These are phyloP conservation scores for Phyllostachys edulis DNA, from an alignment of 176 grass and related monocot genomes.

Conservation along the genomic window DNA sequence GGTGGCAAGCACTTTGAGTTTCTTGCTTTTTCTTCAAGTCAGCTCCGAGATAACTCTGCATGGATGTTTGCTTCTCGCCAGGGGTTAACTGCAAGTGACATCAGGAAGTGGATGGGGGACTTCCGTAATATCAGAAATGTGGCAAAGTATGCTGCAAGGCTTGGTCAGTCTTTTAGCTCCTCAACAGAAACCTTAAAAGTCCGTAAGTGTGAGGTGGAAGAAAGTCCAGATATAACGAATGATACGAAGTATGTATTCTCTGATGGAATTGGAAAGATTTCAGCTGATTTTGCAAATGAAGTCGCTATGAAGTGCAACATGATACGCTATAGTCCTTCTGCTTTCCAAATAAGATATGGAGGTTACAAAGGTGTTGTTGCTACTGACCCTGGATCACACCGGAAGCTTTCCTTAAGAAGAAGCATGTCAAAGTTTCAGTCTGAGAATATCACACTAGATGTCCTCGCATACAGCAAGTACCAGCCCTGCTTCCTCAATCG, in stretches of 20 bases:
- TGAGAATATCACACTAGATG: conserved; percentile 71
- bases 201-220: conserved; percentile 41
- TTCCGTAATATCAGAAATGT: conserved; percentile 79
- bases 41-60: conserved; percentile 86
- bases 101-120: conserved; percentile 85
- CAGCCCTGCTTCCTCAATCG: conserved; percentile 79
- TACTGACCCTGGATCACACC: conserved; percentile 56
- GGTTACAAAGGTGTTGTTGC: conserved; percentile 92
- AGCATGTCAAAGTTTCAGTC: conserved; percentile 90
- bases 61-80: conserved; percentile 85
- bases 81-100: conserved; percentile 52
- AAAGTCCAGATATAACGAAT: conserved; percentile 70
- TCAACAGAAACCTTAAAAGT: conserved; percentile 82
- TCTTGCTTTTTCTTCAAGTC: conserved; percentile 96
- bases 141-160: conserved; percentile 89
- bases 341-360: conserved; percentile 92
- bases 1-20: conserved; percentile 84
- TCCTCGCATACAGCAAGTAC: conserved; percentile 89
- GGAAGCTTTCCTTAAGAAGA: conserved; percentile 80
- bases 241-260: conserved; percentile 65
- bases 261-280: conserved; percentile 93
- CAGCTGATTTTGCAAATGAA: conserved; percentile 61
- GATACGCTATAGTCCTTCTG: conserved; percentile 63
- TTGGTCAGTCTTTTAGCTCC: conserved; percentile 89
- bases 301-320: conserved; percentile 74